Evolutionary conservation across 2,329 filamentous ascomycete genomes (phyloP).

Genomic region (Trichoderma brevicompactum): DNA sequence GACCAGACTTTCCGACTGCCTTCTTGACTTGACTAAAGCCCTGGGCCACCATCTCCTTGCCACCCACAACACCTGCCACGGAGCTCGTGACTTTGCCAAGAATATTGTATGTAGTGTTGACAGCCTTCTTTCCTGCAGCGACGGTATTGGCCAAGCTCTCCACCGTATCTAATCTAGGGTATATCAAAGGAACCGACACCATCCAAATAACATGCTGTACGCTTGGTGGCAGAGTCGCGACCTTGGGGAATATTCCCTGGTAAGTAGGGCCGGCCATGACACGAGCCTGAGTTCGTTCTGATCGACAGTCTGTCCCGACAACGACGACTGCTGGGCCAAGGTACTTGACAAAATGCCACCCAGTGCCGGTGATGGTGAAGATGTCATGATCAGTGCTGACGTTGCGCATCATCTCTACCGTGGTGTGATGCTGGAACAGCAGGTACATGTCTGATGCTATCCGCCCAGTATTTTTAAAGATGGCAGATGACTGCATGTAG

Average conservation of each 20-base stretch:
- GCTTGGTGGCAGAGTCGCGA: slow-evolving; percentile 85
- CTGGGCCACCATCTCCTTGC: slow-evolving; percentile 87
- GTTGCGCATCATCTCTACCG: slow-evolving; percentile 87
- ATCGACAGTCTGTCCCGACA: slow-evolving; percentile 87
- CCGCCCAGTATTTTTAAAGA: slow-evolving; percentile 97
- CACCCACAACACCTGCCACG: slow-evolving; percentile 92
- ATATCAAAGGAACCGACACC: slow-evolving; percentile 87
- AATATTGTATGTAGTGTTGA: slow-evolving; percentile 95
- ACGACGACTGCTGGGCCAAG: slow-evolving; percentile 89
- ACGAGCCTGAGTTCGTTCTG: slow-evolving; percentile 85
- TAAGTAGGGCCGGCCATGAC: slow-evolving; percentile 97
- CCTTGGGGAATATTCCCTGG: slow-evolving; percentile 94
- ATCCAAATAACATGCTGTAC: slow-evolving; percentile 98
- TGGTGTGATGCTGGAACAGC: slow-evolving; percentile 97
- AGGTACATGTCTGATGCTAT: slow-evolving; percentile 98
- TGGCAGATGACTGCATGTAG: slow-evolving; percentile 96
- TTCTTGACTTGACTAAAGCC: slow-evolving; percentile 96
- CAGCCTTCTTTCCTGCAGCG: slow-evolving; percentile 92
- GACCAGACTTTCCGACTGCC: slow-evolving; percentile 89
- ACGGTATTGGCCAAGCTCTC: slow-evolving; percentile 91
- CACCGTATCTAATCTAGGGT: slow-evolving; percentile 87
- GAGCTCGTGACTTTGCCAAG: slow-evolving; percentile 94
- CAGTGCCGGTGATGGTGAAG: slow-evolving; percentile 95
- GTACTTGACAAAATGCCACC: slow-evolving; percentile 98
- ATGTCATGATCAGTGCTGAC: slow-evolving; percentile 86